Percentiles rank a stretch among this genome's conserved stretches.
These are phyloP conservation scores for Paecilomyces dactylethromorphus DNA, from an alignment of 2,329 filamentous ascomycete genomes.

Conservation along the genomic window DNA sequence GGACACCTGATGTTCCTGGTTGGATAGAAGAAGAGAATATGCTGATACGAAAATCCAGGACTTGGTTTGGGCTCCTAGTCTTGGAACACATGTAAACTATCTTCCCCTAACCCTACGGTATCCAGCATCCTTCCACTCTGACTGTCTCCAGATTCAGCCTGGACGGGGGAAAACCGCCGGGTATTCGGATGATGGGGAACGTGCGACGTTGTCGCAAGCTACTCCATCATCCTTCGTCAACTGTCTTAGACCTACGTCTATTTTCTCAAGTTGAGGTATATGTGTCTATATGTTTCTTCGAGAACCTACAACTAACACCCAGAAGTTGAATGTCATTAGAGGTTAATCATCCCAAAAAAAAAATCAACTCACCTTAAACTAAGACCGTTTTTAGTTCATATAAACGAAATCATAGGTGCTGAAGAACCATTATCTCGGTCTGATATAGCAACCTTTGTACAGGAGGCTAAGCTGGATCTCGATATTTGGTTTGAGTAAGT, in stretches of 20 bases:
- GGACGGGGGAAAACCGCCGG: slow-evolving; percentile 40
- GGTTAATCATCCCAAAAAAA: slow-evolving; percentile 37
- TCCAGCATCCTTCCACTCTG: neutral
- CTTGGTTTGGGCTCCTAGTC: slow-evolving; percentile 49
- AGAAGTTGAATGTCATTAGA: slow-evolving; percentile 11
- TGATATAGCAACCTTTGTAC: slow-evolving; percentile 35
- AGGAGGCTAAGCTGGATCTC: slow-evolving; percentile 42
- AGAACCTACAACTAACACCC: neutral
- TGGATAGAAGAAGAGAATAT: slow-evolving; percentile 17
- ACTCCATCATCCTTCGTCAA: slow-evolving; percentile 37
- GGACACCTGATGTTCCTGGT: slow-evolving; percentile 7
- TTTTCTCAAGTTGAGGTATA: slow-evolving; percentile 46
- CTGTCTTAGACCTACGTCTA: slow-evolving; percentile 45
- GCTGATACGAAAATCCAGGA: slow-evolving; percentile 39
- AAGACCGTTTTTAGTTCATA: slow-evolving; percentile 20
- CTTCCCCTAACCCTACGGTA: neutral
- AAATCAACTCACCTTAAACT: neutral
- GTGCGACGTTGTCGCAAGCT: slow-evolving; percentile 41
- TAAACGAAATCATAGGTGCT: slow-evolving; percentile 28
- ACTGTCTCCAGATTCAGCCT: slow-evolving; percentile 28
- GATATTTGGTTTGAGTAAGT: slow-evolving; percentile 43
- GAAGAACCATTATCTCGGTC: slow-evolving; percentile 20
- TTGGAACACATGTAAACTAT: slow-evolving; percentile 42
- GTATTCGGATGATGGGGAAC: slow-evolving; percentile 30
- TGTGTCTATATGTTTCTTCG: slow-evolving; percentile 1